Conservation (phyloP, 805 yeast species). For the Kuraishia ogatae region DNA sequence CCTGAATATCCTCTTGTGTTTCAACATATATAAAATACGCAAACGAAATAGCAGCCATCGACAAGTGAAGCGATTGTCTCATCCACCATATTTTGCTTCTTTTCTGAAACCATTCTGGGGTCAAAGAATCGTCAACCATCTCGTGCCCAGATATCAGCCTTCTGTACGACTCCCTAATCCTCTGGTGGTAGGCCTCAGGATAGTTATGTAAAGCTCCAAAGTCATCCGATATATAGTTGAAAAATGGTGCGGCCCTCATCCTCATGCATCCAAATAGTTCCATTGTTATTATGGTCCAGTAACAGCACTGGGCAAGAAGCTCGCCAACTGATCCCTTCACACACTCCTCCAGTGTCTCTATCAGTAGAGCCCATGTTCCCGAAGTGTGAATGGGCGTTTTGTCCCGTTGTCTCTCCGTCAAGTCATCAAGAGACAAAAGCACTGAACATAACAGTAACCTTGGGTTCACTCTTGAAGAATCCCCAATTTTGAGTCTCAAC, state of each 20-base stretch:
- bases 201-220: neutral
- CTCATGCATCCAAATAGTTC: neutral
- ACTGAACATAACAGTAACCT: conserved; percentile 6
- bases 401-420: neutral
- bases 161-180: neutral
- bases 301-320: conserved; percentile 1
- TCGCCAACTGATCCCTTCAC: neutral
- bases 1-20: conserved; percentile 2
- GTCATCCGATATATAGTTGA: neutral
- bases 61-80: conserved; percentile 5
- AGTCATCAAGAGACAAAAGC: conserved; percentile 6
- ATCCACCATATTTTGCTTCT: conserved; percentile 9
- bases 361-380: conserved; percentile 9
- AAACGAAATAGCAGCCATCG: conserved; percentile 5
- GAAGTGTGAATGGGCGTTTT: conserved; percentile 3
- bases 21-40: conserved; percentile 5
- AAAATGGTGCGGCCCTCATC: neutral
- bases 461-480: conserved; percentile 3
- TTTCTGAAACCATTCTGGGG: neutral
- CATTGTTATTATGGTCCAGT: neutral
- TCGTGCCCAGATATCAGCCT: neutral
- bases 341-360: conserved; percentile 5
- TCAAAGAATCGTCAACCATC: neutral
- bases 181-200: neutral
- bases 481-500: conserved; percentile 7